Percentiles rank a stretch among this genome's conserved stretches.
These are phyloP conservation scores for Friedmanniomyces endolithicus DNA, from an alignment of 495 filamentous ascomycete genomes.

Conservation along the genomic window DNA sequence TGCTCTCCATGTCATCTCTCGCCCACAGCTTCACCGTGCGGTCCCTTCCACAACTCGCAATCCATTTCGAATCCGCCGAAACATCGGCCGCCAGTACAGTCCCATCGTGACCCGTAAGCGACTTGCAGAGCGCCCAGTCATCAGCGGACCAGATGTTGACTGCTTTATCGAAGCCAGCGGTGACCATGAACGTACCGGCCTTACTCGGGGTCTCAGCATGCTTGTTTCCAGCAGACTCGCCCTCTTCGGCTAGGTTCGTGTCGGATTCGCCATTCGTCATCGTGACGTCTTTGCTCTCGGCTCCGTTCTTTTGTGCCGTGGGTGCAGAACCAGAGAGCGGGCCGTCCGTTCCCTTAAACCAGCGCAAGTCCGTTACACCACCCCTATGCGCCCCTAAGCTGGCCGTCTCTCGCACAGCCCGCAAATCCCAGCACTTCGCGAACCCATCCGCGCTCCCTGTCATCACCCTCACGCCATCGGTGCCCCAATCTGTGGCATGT, in stretches of 20 bases:
- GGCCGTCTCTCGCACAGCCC: conserved; percentile 69
- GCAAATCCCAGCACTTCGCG: conserved; percentile 94
- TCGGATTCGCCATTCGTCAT: conserved; percentile 39
- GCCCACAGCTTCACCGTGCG: conserved; percentile 95
- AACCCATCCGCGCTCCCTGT: conserved; percentile 89
- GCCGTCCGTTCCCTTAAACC: conserved; percentile 76
- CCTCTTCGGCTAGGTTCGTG: too few species aligned
- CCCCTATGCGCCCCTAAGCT: conserved; percentile 85
- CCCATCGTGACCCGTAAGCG: conserved; percentile 76
- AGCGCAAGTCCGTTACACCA: conserved; percentile 81
- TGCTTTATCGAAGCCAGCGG: conserved; percentile 84
- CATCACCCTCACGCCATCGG: conserved; percentile 77
- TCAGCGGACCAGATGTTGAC: conserved; percentile 93
- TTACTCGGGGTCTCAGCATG: conserved; percentile 38
- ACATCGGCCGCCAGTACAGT: conserved; percentile 86
- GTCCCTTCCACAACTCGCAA: conserved; percentile 86
- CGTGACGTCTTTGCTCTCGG: conserved; percentile 11
- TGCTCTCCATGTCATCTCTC: conserved; percentile 52
- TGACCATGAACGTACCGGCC: conserved; percentile 80
- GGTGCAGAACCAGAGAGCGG: conserved; percentile 32
- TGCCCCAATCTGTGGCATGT: conserved; percentile 80
- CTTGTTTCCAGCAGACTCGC: conserved; percentile 10
- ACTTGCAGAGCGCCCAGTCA: conserved; percentile 85
- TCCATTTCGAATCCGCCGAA: conserved; percentile 73
- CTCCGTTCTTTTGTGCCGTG: too few species aligned